phyloP scores from a whole-genome alignment of 2,329 filamentous ascomycete species.

The Colletotrichum sp. region DNA sequence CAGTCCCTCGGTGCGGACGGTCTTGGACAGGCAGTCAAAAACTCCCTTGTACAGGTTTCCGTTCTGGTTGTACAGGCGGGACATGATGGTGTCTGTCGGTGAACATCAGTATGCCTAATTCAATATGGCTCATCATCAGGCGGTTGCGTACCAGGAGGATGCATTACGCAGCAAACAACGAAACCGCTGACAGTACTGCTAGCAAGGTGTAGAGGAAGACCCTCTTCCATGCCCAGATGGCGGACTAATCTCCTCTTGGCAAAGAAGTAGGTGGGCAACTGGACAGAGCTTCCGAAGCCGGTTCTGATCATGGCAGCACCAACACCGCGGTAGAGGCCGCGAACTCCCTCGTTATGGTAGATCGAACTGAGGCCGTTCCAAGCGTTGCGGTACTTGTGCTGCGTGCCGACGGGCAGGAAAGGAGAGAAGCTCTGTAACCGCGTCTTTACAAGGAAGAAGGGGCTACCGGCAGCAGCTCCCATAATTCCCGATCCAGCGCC shows the following conservation, averaged over 20 bases:
- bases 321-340: slow-evolving; percentile 87
- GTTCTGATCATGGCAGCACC: slow-evolving; percentile 94
- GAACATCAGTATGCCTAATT: slow-evolving; percentile 1
- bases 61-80: slow-evolving; percentile 97
- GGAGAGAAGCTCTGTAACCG: slow-evolving; percentile 92
- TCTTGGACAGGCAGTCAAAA: slow-evolving; percentile 91
- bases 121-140: neutral
- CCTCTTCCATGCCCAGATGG: slow-evolving; percentile 89
- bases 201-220: slow-evolving; percentile 83
- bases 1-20: slow-evolving; percentile 86
- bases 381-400: slow-evolving; percentile 89
- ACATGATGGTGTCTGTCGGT: slow-evolving; percentile 88
- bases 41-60: slow-evolving; percentile 95
- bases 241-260: slow-evolving; percentile 85
- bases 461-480: slow-evolving; percentile 89
- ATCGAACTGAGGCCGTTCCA: slow-evolving; percentile 83
- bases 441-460: slow-evolving; percentile 98
- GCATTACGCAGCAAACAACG: slow-evolving; percentile 97
- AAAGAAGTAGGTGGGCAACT: slow-evolving; percentile 97
- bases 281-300: slow-evolving; percentile 93
- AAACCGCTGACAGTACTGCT: slow-evolving; percentile 92
- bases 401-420: slow-evolving; percentile 93
- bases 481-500: slow-evolving; percentile 89
- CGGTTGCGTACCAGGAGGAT: slow-evolving; percentile 76
- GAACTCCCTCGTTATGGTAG: slow-evolving; percentile 75